Percentiles rank a stretch among this genome's conserved stretches.
Conservation (phyloP, 2,329 filamentous ascomycete genomes). For the Tympanopsis confertula region DNA sequence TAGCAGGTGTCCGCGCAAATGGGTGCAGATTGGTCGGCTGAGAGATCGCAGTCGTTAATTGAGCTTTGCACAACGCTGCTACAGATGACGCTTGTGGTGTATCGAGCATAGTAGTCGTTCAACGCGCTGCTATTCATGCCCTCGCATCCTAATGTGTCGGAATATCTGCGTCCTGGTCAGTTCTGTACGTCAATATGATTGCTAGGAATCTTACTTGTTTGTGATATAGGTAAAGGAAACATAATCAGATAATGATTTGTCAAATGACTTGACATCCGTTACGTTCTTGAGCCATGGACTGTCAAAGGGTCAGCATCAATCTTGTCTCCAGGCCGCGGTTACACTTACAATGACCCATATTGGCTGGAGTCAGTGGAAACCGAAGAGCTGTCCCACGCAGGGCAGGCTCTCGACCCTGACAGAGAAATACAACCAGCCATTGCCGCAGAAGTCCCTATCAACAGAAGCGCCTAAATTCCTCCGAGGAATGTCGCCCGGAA, state of each 20-base stretch:
- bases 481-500: too few relatives aligned
- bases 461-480: too few relatives aligned
- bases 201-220: conserved; percentile 71
- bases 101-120: conserved; percentile 77
- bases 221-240: conserved; percentile 65
- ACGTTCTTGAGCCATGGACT: conserved; percentile 83
- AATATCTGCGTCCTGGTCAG: conserved; percentile 49
- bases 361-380: conserved; percentile 19
- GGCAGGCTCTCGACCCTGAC: conserved; percentile 18
- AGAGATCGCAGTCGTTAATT: conserved; percentile 53
- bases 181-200: too few relatives aligned
- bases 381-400: conserved; percentile 22
- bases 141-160: conserved; percentile 68
- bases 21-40: conserved; percentile 53
- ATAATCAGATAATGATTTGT: conserved; percentile 61
- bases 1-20: conserved; percentile 86
- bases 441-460: conserved; percentile 9
- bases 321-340: conserved; percentile 1
- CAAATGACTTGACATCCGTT: conserved; percentile 65
- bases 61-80: conserved; percentile 91
- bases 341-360: conserved; percentile 13
- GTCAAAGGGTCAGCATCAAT: conserved; percentile 12
- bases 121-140: conserved; percentile 68
- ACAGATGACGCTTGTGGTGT: conserved; percentile 83
- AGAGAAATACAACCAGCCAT: conserved; percentile 21